phyloP scores from a whole-genome alignment of 1,284 basidiomycete genomes.

The Phaffia rhodozyma region DNA sequence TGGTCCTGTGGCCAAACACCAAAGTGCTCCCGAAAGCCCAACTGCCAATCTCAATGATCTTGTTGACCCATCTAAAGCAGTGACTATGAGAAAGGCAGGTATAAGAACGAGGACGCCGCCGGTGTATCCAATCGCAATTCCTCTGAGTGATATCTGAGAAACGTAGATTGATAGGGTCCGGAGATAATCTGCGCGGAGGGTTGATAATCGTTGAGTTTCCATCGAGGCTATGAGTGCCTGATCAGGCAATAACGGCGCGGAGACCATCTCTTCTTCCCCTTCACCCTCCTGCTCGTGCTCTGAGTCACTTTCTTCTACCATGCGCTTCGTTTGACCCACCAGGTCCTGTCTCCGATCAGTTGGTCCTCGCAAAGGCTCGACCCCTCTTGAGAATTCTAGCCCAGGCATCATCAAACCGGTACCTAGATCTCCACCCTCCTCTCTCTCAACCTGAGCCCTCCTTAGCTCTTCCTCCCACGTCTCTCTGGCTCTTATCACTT shows the following conservation, averaged over 20 bases:
- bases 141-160: slow-evolving; percentile 10
- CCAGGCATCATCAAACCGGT: slow-evolving; percentile 18
- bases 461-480: slow-evolving; percentile 19
- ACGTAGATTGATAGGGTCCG: slow-evolving; percentile 1
- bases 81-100: slow-evolving; percentile 63
- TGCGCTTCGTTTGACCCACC: no score
- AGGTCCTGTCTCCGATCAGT: no score
- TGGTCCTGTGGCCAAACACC: slow-evolving; percentile 65
- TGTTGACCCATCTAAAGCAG: slow-evolving; percentile 52
- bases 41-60: slow-evolving; percentile 63
- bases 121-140: slow-evolving; percentile 9
- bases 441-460: slow-evolving; percentile 2
- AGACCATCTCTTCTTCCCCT: background rate
- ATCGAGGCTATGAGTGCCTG: background rate
- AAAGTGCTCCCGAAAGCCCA: slow-evolving; percentile 68
- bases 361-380: background rate
- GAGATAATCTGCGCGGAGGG: background rate
- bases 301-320: no score
- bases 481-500: slow-evolving; percentile 43
- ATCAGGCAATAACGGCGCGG: slow-evolving; percentile 2
- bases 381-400: slow-evolving; percentile 1
- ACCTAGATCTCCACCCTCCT: slow-evolving; percentile 11
- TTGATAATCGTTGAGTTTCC: background rate
- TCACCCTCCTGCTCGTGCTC: background rate
- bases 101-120: slow-evolving; percentile 49